Evolutionary conservation across 345 rosid species (phyloP).

Genomic region (Cardiospermum halicacabum): DNA sequence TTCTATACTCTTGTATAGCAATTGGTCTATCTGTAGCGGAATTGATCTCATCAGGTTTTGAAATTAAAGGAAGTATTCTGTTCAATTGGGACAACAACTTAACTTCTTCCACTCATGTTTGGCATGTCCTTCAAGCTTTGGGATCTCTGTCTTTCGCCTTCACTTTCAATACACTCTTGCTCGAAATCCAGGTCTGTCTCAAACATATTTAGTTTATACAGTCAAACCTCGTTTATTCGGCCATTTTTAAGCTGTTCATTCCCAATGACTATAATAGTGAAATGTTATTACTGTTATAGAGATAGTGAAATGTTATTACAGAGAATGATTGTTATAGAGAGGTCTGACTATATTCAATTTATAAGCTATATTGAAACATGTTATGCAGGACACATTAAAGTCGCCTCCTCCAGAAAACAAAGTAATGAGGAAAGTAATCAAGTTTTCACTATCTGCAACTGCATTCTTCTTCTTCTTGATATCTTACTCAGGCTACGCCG

Average conservation of each 20-base stretch:
- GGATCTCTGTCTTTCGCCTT: conserved; percentile 54
- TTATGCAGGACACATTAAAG: conserved; percentile 33
- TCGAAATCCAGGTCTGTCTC: conserved; percentile 34
- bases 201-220: too few species aligned
- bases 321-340: too few species aligned
- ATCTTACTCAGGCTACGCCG: conserved; percentile 36
- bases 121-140: conserved; percentile 48
- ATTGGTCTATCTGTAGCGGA: conserved; percentile 7
- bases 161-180: conserved; percentile 24
- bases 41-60: neutral
- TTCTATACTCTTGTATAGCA: conserved; percentile 21
- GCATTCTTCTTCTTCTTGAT: conserved; percentile 29
- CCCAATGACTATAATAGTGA: too few species aligned
- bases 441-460: conserved; percentile 17
- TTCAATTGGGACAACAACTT: neutral
- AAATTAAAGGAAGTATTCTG: conserved; percentile 8
- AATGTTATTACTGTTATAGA: too few species aligned
- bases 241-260: too few species aligned
- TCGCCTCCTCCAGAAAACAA: conserved; percentile 37
- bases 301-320: too few species aligned
- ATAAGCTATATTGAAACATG: too few species aligned
- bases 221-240: too few species aligned
- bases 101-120: conserved; percentile 18
- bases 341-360: too few species aligned
- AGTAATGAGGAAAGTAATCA: conserved; percentile 34